phyloP scores from a whole-genome alignment of 768 basidiomycete genomes.

The Melanogaster broomeanus region DNA sequence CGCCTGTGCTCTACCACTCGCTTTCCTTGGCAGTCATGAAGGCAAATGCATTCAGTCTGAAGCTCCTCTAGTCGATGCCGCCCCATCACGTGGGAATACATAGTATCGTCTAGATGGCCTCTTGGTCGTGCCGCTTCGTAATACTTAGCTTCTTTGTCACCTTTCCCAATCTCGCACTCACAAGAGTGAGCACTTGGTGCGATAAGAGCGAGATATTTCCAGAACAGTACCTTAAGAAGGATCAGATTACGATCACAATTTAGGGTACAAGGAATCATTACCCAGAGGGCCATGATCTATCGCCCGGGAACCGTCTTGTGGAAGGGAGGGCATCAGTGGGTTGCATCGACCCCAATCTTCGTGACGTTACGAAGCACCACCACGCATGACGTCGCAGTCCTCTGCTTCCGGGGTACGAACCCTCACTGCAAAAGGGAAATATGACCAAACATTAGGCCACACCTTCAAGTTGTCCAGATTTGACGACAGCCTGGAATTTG shows the following conservation, averaged over 20 bases:
- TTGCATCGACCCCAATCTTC: conserved; percentile 12
- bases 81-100: no score
- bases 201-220: neutral
- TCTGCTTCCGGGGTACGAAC: conserved; percentile 8
- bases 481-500: neutral
- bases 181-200: conserved; percentile 11
- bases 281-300: no score
- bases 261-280: neutral
- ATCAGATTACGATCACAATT: conserved; percentile 1
- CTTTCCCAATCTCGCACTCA: neutral
- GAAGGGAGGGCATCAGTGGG: neutral
- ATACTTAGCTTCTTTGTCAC: no score
- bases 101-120: no score
- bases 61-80: neutral
- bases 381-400: conserved; percentile 15
- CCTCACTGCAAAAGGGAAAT: conserved; percentile 17
- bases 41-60: neutral
- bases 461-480: neutral
- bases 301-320: no score
- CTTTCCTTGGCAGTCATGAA: neutral
- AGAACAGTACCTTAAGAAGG: no score
- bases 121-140: no score
- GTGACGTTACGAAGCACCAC: conserved; percentile 17
- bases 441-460: conserved; percentile 7
- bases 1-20: neutral